A percentile compares a stretch with the other conserved stretches of the same genome.
Conservation (phyloP, 78 protist species). For the Diacronema lutheri region DNA sequence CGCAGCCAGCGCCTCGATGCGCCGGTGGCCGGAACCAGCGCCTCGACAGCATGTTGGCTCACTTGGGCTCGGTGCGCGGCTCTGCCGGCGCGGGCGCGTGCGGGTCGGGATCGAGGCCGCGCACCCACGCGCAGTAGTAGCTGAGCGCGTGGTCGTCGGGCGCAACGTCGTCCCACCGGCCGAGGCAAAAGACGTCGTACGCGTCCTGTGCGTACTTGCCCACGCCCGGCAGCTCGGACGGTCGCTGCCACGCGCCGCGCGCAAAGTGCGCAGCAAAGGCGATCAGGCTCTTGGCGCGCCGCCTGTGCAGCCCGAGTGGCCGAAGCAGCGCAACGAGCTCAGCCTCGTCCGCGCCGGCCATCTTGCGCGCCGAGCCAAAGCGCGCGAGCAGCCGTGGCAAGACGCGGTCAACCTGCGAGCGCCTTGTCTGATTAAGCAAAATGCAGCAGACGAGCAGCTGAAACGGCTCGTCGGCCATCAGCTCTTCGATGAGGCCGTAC, state of each 20-base stretch:
- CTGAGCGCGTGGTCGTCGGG: neutral
- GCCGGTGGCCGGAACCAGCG: too few species aligned
- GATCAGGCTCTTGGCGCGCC: neutral
- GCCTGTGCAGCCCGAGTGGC: neutral
- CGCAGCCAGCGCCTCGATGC: too few species aligned
- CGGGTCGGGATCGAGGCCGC: too few species aligned
- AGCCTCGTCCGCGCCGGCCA: neutral
- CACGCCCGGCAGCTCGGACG: neutral
- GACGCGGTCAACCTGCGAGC: slow-evolving; percentile 22
- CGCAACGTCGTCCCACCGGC: neutral
- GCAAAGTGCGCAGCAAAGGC: neutral
- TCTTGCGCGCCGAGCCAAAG: neutral
- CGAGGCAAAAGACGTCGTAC: neutral
- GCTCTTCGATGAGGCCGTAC: neutral
- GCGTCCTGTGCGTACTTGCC: neutral
- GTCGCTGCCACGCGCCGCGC: neutral
- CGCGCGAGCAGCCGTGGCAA: neutral
- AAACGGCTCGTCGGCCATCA: neutral
- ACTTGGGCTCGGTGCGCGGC: too few species aligned
- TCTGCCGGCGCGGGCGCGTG: too few species aligned
- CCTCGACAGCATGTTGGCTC: too few species aligned
- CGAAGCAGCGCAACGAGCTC: neutral
- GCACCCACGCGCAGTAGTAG: neutral
- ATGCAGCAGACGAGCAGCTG: neutral
- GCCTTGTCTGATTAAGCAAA: neutral